phyloP scores from a whole-genome alignment of 495 filamentous ascomycete species.

The Corynascus novoguineensis region DNA sequence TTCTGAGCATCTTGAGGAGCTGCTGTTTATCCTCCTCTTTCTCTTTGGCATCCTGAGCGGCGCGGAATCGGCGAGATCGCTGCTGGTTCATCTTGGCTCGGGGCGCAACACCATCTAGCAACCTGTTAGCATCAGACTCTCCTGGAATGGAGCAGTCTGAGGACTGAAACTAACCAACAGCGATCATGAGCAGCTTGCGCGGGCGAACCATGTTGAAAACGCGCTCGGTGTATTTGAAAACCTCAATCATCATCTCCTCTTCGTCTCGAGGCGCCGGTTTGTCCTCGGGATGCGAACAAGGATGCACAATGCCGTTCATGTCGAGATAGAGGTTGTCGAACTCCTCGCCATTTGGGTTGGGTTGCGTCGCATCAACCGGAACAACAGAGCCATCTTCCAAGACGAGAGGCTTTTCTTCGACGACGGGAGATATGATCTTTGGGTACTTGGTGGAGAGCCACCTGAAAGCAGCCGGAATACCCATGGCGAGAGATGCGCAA shows the following conservation, averaged over 20 bases:
- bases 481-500: conserved; percentile 54
- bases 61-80: conserved; percentile 83
- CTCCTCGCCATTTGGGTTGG: conserved; percentile 97
- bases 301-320: conserved; percentile 99
- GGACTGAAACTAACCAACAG: conserved; percentile 70
- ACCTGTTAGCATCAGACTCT: conserved; percentile 29
- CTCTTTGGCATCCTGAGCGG: conserved; percentile 88
- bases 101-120: conserved; percentile 81
- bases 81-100: conserved; percentile 98
- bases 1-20: conserved; percentile 71
- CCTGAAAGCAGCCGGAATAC: conserved; percentile 88
- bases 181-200: conserved; percentile 93
- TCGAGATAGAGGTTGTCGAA: conserved; percentile 97
- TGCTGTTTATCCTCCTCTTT: conserved; percentile 89
- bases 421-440: conserved; percentile 87
- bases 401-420: conserved; percentile 73
- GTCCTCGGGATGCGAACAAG: conserved; percentile 96
- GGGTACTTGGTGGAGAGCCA: conserved; percentile 95
- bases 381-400: conserved; percentile 72
- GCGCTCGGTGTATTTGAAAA: conserved; percentile 95
- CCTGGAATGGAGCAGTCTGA: neutral
- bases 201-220: conserved; percentile 98
- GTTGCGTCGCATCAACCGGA: conserved; percentile 73
- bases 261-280: conserved; percentile 84
- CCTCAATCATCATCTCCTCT: conserved; percentile 98